Percentiles rank a stretch among this genome's conserved stretches.
These are phyloP conservation scores for Panaeolus papilionaceus DNA, from an alignment of 768 basidiomycete species.

Conservation along the genomic window DNA sequence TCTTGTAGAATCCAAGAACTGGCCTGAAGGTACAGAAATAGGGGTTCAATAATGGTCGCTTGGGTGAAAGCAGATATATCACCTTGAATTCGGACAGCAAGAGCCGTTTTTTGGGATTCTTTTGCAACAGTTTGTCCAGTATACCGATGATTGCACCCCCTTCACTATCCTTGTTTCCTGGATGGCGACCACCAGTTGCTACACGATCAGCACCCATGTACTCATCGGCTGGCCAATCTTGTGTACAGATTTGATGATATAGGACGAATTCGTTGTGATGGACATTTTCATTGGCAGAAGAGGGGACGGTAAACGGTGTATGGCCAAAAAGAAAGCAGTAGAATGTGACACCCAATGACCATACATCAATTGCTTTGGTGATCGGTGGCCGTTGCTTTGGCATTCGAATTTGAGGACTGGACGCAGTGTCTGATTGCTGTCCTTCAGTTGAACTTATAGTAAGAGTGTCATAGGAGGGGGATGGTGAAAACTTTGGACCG, in stretches of 20 bases:
- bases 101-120: constrained; percentile 41
- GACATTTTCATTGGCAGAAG: constrained; percentile 39
- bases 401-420: constrained; percentile 23
- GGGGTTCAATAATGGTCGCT: not conserved
- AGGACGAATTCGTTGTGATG: constrained; percentile 46
- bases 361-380: constrained; percentile 53
- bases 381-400: constrained; percentile 42
- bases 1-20: constrained; percentile 46
- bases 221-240: constrained; percentile 45
- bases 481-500: constrained; percentile 25
- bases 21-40: constrained; percentile 30
- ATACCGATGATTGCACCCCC: constrained; percentile 39
- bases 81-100: constrained; percentile 43
- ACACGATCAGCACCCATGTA: constrained; percentile 45
- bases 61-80: not conserved
- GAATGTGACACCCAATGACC: constrained; percentile 53
- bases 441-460: constrained; percentile 19
- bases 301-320: constrained; percentile 46
- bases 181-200: constrained; percentile 42
- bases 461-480: constrained; percentile 21
- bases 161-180: constrained; percentile 34
- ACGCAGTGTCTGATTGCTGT: constrained; percentile 24
- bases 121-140: constrained; percentile 47
- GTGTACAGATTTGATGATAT: constrained; percentile 47
- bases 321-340: constrained; percentile 54